A percentile compares a stretch with the other conserved stretches of the same genome.
phyloP scores from a whole-genome alignment of 495 filamentous ascomycete genomes.

The Trichoderma asperelloides region DNA sequence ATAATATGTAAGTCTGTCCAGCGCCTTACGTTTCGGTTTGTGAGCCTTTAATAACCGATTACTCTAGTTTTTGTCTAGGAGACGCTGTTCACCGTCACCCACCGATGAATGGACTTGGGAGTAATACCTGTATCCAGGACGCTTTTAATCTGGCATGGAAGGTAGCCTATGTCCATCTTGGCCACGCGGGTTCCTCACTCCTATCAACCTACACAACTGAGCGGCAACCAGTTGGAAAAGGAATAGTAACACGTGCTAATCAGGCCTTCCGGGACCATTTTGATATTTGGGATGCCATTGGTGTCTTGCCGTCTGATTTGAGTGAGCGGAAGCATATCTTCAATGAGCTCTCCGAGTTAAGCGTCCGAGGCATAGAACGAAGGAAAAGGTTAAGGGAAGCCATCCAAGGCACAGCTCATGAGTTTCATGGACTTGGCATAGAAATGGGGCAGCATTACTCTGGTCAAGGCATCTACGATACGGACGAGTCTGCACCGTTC shows the following conservation, averaged over 20 bases:
- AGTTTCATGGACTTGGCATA: conserved; percentile 31
- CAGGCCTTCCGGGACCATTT: conserved; percentile 27
- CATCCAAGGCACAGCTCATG: conserved; percentile 23
- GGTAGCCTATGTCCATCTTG: conserved; percentile 30
- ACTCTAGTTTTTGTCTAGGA: conserved; percentile 37
- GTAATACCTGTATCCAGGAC: conserved; percentile 42
- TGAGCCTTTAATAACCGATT: too few relatives aligned
- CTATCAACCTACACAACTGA: conserved; percentile 30
- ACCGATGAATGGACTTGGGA: conserved; percentile 38
- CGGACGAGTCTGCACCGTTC: conserved; percentile 17
- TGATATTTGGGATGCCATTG: conserved; percentile 24
- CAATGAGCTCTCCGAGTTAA: conserved; percentile 12
- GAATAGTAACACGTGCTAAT: conserved; percentile 31
- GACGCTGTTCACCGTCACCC: conserved; percentile 42
- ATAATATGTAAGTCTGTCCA: conserved; percentile 26
- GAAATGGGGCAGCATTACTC: conserved; percentile 35
- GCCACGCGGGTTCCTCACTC: conserved; percentile 19
- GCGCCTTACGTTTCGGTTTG: too few relatives aligned
- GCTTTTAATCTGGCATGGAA: conserved; percentile 46
- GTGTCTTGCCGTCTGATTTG: conserved; percentile 19
- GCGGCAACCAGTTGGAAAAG: conserved; percentile 33
- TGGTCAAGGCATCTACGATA: conserved; percentile 19
- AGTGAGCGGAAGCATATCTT: conserved; percentile 6
- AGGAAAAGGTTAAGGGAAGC: conserved; percentile 19
- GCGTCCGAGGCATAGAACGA: conserved; percentile 19